Percentiles rank a stretch among this genome's conserved stretches.
phyloP scores from a whole-genome alignment of 129 eudicot species.

The Pseudognaphalium luteoalbum region DNA sequence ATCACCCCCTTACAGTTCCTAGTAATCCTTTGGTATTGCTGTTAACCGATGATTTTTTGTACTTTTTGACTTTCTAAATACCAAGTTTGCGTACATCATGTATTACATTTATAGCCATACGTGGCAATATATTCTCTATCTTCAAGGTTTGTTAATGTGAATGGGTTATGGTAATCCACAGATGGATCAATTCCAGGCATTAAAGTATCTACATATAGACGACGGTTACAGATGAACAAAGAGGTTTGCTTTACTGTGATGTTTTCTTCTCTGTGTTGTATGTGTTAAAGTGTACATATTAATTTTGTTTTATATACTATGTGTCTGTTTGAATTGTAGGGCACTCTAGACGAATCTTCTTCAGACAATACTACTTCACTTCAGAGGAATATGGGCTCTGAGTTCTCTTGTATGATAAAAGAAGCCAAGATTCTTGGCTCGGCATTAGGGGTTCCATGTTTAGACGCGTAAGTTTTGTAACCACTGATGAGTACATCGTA shows the following conservation, averaged over 20 bases:
- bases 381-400: slow-evolving; percentile 90
- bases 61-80: not conserved
- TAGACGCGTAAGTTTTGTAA: slow-evolving; percentile 65
- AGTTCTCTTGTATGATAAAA: slow-evolving; percentile 87
- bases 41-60: not conserved
- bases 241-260: slow-evolving; percentile 37
- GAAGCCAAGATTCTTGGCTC: slow-evolving; percentile 77
- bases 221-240: slow-evolving; percentile 56
- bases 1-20: not conserved
- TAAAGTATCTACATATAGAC: slow-evolving; percentile 78
- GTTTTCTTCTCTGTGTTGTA: not conserved
- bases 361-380: slow-evolving; percentile 48
- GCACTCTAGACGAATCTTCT: slow-evolving; percentile 41
- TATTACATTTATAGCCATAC: not conserved
- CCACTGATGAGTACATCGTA: not conserved
- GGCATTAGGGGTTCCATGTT: slow-evolving; percentile 89
- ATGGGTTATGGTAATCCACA: slow-evolving; percentile 29
- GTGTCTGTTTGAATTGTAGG: slow-evolving; percentile 39
- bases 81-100: not conserved
- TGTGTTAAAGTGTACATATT: not conserved
- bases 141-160: slow-evolving; percentile 8
- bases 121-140: not conserved
- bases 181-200: slow-evolving; percentile 97
- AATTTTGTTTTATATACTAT: not conserved
- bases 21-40: not conserved